Evolutionary conservation across 2,329 filamentous ascomycete genomes (phyloP).

Genomic region (Paraphaeosphaeria minitans): DNA sequence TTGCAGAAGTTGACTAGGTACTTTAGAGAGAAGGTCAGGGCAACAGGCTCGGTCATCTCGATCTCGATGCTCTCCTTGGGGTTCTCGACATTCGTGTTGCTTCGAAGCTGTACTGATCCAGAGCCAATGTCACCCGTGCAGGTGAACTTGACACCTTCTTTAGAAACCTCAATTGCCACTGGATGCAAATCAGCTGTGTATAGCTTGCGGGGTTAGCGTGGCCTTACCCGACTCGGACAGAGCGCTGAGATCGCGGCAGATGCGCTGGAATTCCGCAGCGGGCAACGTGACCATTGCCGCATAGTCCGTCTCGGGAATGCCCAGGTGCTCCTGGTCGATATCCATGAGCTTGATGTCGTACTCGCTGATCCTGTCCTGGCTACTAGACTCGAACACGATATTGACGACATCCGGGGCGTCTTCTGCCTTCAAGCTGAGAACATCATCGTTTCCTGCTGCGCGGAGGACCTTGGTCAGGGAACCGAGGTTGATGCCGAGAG

Average conservation of each 20-base stretch:
- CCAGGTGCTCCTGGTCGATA: constrained; percentile 98
- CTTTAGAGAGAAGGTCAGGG: constrained; percentile 96
- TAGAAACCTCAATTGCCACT: constrained; percentile 96
- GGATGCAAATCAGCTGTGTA: constrained; percentile 29
- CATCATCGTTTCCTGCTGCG: constrained; percentile 90
- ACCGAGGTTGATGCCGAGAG: constrained; percentile 93
- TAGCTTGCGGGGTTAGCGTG: background rate
- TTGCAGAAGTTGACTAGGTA: constrained; percentile 99
- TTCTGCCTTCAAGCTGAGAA: constrained; percentile 95
- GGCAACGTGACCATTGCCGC: constrained; percentile 90
- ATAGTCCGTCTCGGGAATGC: constrained; percentile 99
- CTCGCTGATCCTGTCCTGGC: constrained; percentile 91
- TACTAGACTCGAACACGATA: constrained; percentile 89
- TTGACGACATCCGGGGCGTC: constrained; percentile 96
- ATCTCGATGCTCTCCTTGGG: constrained; percentile 85
- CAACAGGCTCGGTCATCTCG: constrained; percentile 87
- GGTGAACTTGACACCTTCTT: constrained; percentile 95
- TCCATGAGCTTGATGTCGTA: constrained; percentile 99
- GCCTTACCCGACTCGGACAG: constrained; percentile 91
- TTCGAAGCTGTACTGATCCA: constrained; percentile 88
- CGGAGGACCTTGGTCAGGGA: constrained; percentile 97
- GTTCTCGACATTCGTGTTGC: constrained; percentile 88
- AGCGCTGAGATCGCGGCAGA: constrained; percentile 87
- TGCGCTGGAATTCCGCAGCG: constrained; percentile 86
- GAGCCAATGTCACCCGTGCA: constrained; percentile 95